Evolutionary conservation across 2,329 filamentous ascomycete species (phyloP).

Genomic region (Neonectria hederae): DNA sequence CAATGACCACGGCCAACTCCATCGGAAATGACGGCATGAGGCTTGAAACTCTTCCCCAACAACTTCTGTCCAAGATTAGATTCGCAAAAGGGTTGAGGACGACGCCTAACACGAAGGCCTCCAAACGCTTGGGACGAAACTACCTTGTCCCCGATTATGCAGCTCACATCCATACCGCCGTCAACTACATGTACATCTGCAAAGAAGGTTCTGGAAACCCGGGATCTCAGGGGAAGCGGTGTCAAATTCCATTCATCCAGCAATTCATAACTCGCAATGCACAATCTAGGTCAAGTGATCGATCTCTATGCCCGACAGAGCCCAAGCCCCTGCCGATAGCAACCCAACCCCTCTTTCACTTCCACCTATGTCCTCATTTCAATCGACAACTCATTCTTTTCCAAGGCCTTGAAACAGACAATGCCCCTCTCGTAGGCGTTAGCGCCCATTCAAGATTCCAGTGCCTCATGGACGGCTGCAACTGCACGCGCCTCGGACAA

Average conservation of each 20-base stretch:
- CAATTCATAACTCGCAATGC: not conserved
- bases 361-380: not conserved
- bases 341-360: not conserved
- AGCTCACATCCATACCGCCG: not conserved
- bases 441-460: constrained; percentile 29
- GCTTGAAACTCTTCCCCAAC: not conserved
- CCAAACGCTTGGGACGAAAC: not conserved
- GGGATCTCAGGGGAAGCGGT: not conserved
- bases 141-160: not conserved
- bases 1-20: not conserved
- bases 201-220: not conserved
- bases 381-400: not conserved
- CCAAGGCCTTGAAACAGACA: not conserved
- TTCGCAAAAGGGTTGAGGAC: not conserved
- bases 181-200: not conserved
- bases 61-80: not conserved
- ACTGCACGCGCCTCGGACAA: constrained; percentile 36
- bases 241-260: not conserved
- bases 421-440: not conserved
- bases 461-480: constrained; percentile 38
- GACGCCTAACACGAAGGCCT: not conserved
- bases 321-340: not conserved
- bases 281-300: constrained; percentile 5
- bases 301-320: not conserved
- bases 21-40: not conserved